phyloP scores from a whole-genome alignment of 306 rosid genomes.

The Luffa acutangula region DNA sequence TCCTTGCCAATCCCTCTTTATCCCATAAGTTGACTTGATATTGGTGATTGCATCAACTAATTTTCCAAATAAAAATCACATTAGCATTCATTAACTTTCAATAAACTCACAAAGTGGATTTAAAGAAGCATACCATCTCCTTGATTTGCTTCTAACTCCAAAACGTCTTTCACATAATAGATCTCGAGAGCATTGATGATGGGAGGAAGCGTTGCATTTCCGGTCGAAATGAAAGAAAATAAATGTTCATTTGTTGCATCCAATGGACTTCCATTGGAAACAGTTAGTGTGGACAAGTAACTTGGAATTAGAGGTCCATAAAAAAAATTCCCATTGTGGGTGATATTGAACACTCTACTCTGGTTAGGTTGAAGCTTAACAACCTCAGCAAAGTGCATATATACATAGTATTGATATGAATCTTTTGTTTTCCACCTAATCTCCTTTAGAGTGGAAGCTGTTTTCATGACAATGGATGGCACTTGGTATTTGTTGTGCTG shows the following conservation, averaged over 20 bases:
- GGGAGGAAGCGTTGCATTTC: constrained; percentile 29
- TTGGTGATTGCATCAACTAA: constrained; percentile 36
- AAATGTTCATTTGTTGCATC: background rate
- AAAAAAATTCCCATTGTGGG: constrained; percentile 4
- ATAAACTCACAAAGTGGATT: background rate
- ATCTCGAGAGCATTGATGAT: constrained; percentile 37
- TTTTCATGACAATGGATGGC: constrained; percentile 17
- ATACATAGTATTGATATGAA: constrained; percentile 5
- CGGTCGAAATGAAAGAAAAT: background rate
- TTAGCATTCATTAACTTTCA: background rate
- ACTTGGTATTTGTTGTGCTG: background rate
- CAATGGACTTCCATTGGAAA: background rate
- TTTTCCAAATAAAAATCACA: background rate
- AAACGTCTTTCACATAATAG: background rate
- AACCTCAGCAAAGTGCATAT: constrained; percentile 38
- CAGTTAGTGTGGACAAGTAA: constrained; percentile 17
- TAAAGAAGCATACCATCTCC: constrained; percentile 4
- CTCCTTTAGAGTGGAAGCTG: constrained; percentile 1
- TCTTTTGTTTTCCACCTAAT: background rate
- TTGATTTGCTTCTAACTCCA: background rate
- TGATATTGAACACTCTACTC: constrained; percentile 21
- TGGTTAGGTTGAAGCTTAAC: constrained; percentile 12
- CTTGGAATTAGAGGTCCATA: constrained; percentile 6
- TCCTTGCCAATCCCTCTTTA: constrained; percentile 10
- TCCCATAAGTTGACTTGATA: constrained; percentile 26